Conservation (phyloP, 2,329 filamentous ascomycete genomes). For the Fusarium protoensiforme region DNA sequence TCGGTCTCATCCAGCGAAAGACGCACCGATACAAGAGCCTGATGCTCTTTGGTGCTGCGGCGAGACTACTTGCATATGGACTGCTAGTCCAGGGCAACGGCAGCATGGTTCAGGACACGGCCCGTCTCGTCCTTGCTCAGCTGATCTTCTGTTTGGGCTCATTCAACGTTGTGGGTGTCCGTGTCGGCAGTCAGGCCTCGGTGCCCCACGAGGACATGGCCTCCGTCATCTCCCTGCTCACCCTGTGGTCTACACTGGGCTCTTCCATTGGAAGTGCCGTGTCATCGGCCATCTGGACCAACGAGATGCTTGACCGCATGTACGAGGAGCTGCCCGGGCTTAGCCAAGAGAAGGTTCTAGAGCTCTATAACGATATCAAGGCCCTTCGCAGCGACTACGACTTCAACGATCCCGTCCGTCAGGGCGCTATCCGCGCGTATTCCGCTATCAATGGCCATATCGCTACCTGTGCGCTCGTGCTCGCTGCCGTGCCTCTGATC, state of each 20-base stretch:
- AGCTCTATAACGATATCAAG: constrained; percentile 51
- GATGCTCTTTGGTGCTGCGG: constrained; percentile 51
- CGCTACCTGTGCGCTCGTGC: constrained; percentile 43
- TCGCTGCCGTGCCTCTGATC: constrained; percentile 47
- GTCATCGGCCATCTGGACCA: constrained; percentile 52
- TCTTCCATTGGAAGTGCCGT: constrained; percentile 53
- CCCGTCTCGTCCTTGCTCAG: constrained; percentile 48
- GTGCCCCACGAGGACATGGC: constrained; percentile 57
- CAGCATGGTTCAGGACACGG: constrained; percentile 48
- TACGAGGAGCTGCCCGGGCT: constrained; percentile 43
- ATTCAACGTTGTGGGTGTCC: constrained; percentile 52
- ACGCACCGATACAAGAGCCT: constrained; percentile 56
- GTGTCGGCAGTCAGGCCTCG: constrained; percentile 54
- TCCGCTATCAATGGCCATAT: constrained; percentile 49
- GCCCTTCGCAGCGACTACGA: constrained; percentile 47
- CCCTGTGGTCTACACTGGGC: constrained; percentile 54
- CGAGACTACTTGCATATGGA: constrained; percentile 51
- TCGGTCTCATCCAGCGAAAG: constrained; percentile 48
- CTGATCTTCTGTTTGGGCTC: constrained; percentile 52
- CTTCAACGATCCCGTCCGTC: constrained; percentile 48
- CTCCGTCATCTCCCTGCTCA: constrained; percentile 50
- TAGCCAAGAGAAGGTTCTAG: constrained; percentile 34
- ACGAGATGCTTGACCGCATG: constrained; percentile 50
- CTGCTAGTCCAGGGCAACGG: constrained; percentile 45
- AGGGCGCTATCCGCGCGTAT: constrained; percentile 53